Conservation (phyloP, 2,329 filamentous ascomycete genomes). For the Curvularia eragrostidis region DNA sequence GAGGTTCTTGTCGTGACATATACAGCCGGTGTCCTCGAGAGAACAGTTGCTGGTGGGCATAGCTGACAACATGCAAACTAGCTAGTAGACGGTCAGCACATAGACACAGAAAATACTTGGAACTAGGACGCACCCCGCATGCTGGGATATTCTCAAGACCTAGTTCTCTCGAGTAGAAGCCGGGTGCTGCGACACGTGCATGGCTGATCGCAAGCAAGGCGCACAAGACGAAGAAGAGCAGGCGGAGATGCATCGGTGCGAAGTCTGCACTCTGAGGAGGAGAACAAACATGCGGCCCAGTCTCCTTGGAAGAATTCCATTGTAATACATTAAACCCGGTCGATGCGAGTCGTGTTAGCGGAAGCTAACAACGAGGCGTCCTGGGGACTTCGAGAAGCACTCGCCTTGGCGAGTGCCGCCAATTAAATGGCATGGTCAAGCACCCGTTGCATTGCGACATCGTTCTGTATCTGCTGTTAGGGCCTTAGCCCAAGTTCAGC, state of each 20-base stretch:
- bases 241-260: constrained; percentile 7
- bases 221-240: constrained; percentile 5
- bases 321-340: not conserved
- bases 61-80: constrained; percentile 24
- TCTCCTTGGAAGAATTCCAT: not conserved
- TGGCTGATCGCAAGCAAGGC: constrained; percentile 1
- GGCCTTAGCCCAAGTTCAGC: not conserved
- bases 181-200: not conserved
- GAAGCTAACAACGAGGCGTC: not conserved
- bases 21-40: constrained; percentile 26
- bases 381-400: not conserved
- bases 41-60: constrained; percentile 23
- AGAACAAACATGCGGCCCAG: not conserved
- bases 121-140: constrained; percentile 25
- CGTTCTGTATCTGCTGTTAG: not conserved
- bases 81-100: constrained; percentile 13
- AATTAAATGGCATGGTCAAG: not conserved
- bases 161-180: constrained; percentile 9
- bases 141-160: constrained; percentile 26
- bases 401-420: not conserved
- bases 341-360: constrained; percentile 1
- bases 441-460: not conserved
- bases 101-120: not conserved
- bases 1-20: constrained; percentile 22
- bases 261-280: not conserved